Evolutionary conservation across 2,329 filamentous ascomycete species (phyloP).

Genomic region (Lachnellula hyalina): DNA sequence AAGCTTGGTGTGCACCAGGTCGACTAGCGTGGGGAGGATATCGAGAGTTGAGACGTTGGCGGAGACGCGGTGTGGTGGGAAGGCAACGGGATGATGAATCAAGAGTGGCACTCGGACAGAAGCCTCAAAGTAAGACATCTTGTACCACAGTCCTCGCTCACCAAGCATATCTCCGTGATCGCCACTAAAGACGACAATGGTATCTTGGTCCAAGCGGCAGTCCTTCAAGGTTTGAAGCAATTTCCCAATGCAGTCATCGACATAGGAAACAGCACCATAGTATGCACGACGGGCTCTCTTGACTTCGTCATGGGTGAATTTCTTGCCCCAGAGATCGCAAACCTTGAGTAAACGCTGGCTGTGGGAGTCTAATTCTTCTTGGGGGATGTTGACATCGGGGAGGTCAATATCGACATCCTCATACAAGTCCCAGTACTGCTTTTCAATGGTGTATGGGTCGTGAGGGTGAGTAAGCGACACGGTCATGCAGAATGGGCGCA

Average conservation of each 20-base stretch:
- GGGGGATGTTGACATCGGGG: slow-evolving; percentile 70
- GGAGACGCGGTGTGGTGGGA: slow-evolving; percentile 67
- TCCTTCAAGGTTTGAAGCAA: slow-evolving; percentile 72
- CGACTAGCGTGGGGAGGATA: slow-evolving; percentile 81
- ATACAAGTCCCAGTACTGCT: slow-evolving; percentile 91
- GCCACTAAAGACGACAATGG: slow-evolving; percentile 86
- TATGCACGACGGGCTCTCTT: slow-evolving; percentile 82
- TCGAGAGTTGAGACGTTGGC: slow-evolving; percentile 90
- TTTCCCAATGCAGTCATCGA: slow-evolving; percentile 86
- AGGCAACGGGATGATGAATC: slow-evolving; percentile 72
- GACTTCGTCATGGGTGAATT: slow-evolving; percentile 81
- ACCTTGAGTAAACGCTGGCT: slow-evolving; percentile 82
- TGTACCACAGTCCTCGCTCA: slow-evolving; percentile 90
- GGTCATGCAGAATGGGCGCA: slow-evolving; percentile 80
- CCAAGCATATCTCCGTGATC: slow-evolving; percentile 97
- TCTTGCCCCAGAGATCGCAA: slow-evolving; percentile 77
- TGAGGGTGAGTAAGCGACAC: slow-evolving; percentile 91
- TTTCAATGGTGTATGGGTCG: slow-evolving; percentile 89
- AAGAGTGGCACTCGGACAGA: slow-evolving; percentile 86
- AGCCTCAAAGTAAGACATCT: slow-evolving; percentile 95
- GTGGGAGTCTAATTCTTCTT: slow-evolving; percentile 80
- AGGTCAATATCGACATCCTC: slow-evolving; percentile 82
- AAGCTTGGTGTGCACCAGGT: slow-evolving; percentile 68
- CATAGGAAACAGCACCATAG: slow-evolving; percentile 89
- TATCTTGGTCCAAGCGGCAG: slow-evolving; percentile 76